phyloP scores from a whole-genome alignment of 345 rosid species.

The Limnanthes douglasii region DNA sequence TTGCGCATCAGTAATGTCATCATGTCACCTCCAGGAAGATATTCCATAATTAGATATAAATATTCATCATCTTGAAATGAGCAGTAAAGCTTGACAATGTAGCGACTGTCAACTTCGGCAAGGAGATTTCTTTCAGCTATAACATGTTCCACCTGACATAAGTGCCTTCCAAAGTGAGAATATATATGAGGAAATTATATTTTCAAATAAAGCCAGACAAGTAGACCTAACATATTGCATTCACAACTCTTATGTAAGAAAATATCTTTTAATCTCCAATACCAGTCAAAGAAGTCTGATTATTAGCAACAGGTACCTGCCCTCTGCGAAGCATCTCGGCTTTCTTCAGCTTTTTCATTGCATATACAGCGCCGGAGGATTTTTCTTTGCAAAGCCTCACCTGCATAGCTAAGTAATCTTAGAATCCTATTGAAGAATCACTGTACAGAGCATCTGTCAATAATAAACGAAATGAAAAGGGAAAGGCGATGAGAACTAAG shows the following conservation, averaged over 20 bases:
- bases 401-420: conserved; percentile 19
- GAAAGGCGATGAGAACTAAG: too few relatives aligned
- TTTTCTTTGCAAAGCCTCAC: conserved; percentile 37
- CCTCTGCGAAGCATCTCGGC: conserved; percentile 29
- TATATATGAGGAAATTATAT: too few relatives aligned
- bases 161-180: neutral
- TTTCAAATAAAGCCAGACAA: too few relatives aligned
- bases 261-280: too few relatives aligned
- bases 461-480: neutral
- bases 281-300: too few relatives aligned
- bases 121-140: conserved; percentile 60
- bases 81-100: conserved; percentile 50
- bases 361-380: conserved; percentile 22
- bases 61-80: conserved; percentile 63
- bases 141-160: conserved; percentile 51
- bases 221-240: too few relatives aligned
- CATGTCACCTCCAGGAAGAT: conserved; percentile 75
- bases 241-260: too few relatives aligned
- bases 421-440: too few relatives aligned
- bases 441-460: too few relatives aligned
- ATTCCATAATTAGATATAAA: conserved; percentile 57
- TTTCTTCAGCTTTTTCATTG: conserved; percentile 25
- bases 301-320: conserved; percentile 10
- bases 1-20: conserved; percentile 65
- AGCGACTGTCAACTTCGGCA: conserved; percentile 64